Percentiles rank a stretch among this genome's conserved stretches.
Evolutionary conservation across 208 protist genomes (phyloP).

Genomic region (Acanthamoeba lenticulata): DNA sequence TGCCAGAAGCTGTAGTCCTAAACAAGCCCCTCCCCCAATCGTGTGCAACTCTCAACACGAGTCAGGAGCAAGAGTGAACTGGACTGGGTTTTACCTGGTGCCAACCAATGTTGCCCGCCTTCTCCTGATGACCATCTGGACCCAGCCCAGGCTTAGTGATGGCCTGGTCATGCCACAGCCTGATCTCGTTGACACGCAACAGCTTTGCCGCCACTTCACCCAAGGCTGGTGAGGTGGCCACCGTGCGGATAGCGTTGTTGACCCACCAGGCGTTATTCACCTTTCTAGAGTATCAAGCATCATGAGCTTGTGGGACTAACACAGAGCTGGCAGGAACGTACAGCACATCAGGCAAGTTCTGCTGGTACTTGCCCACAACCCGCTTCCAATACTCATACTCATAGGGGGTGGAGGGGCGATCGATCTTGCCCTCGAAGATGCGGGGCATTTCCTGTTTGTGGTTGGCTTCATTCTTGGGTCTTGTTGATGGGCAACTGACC

Average conservation of each 20-base stretch:
- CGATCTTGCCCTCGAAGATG: not conserved
- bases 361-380: not conserved
- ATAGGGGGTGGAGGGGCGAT: not conserved
- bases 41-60: not conserved
- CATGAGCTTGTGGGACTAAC: not conserved
- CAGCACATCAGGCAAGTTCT: not conserved
- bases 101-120: conserved; percentile 37
- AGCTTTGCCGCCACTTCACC: not conserved
- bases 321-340: not conserved
- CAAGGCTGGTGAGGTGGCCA: not conserved
- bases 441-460: not conserved
- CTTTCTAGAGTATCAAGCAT: not conserved
- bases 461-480: not conserved
- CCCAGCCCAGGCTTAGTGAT: not conserved
- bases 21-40: not conserved
- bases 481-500: not conserved
- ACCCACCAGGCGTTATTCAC: conserved; percentile 30
- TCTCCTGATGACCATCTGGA: not conserved
- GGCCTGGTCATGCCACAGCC: conserved; percentile 48
- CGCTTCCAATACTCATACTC: conserved; percentile 38
- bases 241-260: not conserved
- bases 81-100: not conserved
- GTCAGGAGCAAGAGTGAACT: not conserved
- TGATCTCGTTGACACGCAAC: not conserved
- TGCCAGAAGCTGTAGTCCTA: conserved; percentile 38